These are phyloP conservation scores for Podosphaera leucotricha DNA, from an alignment of 2,329 filamentous ascomycete genomes.

Conservation along the genomic window DNA sequence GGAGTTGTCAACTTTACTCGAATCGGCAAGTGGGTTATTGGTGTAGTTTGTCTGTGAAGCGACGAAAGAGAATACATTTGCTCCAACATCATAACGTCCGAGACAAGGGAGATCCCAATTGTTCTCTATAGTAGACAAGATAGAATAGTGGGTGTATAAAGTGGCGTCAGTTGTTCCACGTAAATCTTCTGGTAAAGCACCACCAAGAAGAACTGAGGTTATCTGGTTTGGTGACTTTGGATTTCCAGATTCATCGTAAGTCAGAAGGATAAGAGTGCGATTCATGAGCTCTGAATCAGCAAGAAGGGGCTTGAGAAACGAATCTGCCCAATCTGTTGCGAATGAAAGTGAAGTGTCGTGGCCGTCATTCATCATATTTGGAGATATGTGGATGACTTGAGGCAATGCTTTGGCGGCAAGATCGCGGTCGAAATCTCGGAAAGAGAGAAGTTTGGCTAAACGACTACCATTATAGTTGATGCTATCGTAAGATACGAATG, in stretches of 20 bases:
- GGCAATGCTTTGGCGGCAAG: slow-evolving; percentile 31
- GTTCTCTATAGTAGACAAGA: slow-evolving; percentile 19
- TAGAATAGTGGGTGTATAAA: slow-evolving; percentile 24
- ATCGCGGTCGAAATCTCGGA: slow-evolving; percentile 35
- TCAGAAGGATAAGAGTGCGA: slow-evolving; percentile 30
- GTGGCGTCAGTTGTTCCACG: slow-evolving; percentile 27
- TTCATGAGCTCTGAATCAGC: slow-evolving; percentile 26
- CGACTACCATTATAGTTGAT: slow-evolving; percentile 25
- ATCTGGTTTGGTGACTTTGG: slow-evolving; percentile 29
- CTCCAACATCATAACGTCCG: slow-evolving; percentile 21
- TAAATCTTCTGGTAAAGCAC: slow-evolving; percentile 23
- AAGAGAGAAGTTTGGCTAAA: slow-evolving; percentile 35
- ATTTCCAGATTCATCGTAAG: slow-evolving; percentile 32
- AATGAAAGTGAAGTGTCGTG: slow-evolving; percentile 32
- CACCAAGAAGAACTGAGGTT: slow-evolving; percentile 29
- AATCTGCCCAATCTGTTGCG: slow-evolving; percentile 26
- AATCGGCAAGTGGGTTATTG: slow-evolving; percentile 13
- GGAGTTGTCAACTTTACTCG: slow-evolving; percentile 21
- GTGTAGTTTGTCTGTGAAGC: slow-evolving; percentile 12
- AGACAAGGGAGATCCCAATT: slow-evolving; percentile 22
- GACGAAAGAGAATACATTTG: slow-evolving; percentile 16
- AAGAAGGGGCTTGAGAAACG: slow-evolving; percentile 29
- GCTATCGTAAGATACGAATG: slow-evolving; percentile 28
- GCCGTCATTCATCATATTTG: slow-evolving; percentile 42
- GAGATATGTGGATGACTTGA: slow-evolving; percentile 40